Evolutionary conservation across 2,329 filamentous ascomycete genomes (phyloP).

Genomic region (Penicillium sp.): DNA sequence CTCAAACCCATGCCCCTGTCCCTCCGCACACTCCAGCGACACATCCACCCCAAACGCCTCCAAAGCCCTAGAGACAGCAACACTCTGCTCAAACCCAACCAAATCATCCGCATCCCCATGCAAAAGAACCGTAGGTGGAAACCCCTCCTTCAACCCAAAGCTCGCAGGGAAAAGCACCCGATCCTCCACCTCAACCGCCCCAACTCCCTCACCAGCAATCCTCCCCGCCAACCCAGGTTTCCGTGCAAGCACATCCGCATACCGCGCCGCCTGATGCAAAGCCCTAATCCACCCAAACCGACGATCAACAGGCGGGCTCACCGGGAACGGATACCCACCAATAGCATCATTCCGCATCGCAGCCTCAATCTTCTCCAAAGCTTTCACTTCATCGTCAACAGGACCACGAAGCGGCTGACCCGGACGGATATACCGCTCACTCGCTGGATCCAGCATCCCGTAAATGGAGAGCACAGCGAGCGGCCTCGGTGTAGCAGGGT

Average conservation of each 20-base stretch:
- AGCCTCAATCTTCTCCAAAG: neutral
- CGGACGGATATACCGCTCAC: neutral
- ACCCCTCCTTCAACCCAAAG: conserved; percentile 4
- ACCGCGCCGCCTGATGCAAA: conserved; percentile 1
- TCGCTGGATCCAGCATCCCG: neutral
- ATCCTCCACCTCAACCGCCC: neutral
- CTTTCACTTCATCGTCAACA: neutral
- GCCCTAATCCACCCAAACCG: conserved; percentile 6
- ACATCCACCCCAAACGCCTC: neutral
- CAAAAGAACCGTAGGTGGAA: conserved; percentile 13
- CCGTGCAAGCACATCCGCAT: neutral
- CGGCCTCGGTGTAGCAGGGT: neutral
- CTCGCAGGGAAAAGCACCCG: conserved; percentile 4
- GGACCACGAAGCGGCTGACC: neutral
- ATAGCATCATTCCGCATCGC: neutral
- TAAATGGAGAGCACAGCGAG: conserved; percentile 3
- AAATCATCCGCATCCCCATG: conserved; percentile 14
- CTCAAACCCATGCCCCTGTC: conserved; percentile 13
- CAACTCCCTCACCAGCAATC: neutral
- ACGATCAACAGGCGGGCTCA: neutral
- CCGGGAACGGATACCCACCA: conserved; percentile 2
- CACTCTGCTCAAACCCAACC: conserved; percentile 13
- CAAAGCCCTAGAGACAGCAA: conserved; percentile 7
- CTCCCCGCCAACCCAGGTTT: neutral
- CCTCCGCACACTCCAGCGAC: conserved; percentile 2